A percentile compares a stretch with the other conserved stretches of the same genome.
Evolutionary conservation across 2,329 filamentous ascomycete species (phyloP).

Genomic region (Endoconidiophora laricicola): DNA sequence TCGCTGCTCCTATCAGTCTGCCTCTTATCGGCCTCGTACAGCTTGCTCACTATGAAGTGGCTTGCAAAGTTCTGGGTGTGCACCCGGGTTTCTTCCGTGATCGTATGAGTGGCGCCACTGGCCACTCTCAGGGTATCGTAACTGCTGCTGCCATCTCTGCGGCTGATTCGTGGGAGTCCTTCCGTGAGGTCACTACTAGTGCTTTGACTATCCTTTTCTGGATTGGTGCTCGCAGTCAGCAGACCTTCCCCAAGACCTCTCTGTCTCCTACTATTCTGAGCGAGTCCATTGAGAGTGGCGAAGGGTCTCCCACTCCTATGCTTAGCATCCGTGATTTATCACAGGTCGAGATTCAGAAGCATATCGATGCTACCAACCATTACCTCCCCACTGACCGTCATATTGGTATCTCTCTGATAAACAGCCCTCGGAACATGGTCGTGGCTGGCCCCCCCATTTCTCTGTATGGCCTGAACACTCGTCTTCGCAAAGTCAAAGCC

Average conservation of each 20-base stretch:
- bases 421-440: conserved; percentile 93
- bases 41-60: conserved; percentile 86
- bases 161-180: conserved; percentile 84
- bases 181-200: conserved; percentile 60
- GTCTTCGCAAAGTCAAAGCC: conserved; percentile 91
- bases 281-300: conserved; percentile 84
- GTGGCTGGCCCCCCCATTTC: conserved; percentile 93
- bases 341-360: conserved; percentile 75
- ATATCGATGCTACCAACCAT: conserved; percentile 92
- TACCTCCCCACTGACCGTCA: conserved; percentile 86
- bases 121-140: conserved; percentile 92
- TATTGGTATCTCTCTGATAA: conserved; percentile 87
- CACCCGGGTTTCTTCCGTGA: conserved; percentile 79
- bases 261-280: conserved; percentile 79
- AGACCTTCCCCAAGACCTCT: conserved; percentile 90
- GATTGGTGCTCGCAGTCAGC: conserved; percentile 93
- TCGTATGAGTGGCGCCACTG: conserved; percentile 72
- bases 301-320: conserved; percentile 95
- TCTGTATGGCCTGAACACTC: conserved; percentile 86
- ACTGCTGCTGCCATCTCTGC: conserved; percentile 84
- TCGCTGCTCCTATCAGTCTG: conserved; percentile 88
- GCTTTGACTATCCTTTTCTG: conserved; percentile 92
- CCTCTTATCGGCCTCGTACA: conserved; percentile 93
- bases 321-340: conserved; percentile 90
- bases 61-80: conserved; percentile 78